Conservation (phyloP, 2,329 filamentous ascomycete genomes). For the Colletotrichum sp. region DNA sequence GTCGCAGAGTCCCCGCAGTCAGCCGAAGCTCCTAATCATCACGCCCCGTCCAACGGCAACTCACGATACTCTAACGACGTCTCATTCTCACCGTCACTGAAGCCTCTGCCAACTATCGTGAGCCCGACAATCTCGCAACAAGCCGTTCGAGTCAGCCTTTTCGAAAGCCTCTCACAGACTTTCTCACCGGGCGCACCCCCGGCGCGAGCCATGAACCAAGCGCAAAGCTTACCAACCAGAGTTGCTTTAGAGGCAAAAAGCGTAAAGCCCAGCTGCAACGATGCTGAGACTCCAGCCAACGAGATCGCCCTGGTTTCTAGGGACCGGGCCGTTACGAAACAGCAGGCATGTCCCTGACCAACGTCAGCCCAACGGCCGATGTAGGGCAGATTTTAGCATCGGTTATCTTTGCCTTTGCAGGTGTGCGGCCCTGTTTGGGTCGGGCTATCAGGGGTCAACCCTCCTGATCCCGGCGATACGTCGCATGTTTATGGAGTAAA, state of each 20-base stretch:
- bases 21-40: neutral
- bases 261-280: conserved; percentile 3
- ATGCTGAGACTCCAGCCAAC: neutral
- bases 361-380: neutral
- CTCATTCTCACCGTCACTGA: neutral
- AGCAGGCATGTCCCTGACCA: neutral
- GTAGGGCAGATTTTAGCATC: neutral
- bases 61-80: neutral
- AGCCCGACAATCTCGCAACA: neutral
- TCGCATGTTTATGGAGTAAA: neutral
- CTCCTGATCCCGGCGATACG: neutral
- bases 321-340: neutral
- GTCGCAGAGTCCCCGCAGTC: neutral
- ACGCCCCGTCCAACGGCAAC: neutral
- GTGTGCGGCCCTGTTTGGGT: neutral
- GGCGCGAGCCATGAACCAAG: neutral
- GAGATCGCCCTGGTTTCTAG: neutral
- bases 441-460: neutral
- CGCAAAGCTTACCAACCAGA: neutral
- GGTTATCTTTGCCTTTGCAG: neutral
- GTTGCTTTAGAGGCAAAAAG: neutral
- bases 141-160: neutral
- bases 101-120: neutral
- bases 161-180: neutral
- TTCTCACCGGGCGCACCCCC: neutral